Conservation (phyloP, 352 stramenopile genomes). For the Globisporangium yorkense region DNA sequence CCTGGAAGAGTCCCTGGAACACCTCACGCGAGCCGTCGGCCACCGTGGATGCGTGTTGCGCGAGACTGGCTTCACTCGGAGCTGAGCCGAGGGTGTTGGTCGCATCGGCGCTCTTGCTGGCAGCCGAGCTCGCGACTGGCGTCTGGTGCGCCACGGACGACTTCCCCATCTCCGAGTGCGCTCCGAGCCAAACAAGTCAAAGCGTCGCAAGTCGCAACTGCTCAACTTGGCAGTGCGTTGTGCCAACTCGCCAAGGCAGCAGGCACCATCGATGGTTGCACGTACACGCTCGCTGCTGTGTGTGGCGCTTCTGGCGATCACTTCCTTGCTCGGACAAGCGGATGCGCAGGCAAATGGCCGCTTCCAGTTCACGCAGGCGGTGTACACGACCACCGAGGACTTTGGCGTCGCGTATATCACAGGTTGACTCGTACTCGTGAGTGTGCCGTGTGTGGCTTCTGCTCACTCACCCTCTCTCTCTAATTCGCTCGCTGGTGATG, state of each 20-base stretch:
- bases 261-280: background rate
- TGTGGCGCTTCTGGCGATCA: background rate
- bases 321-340: background rate
- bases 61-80: background rate
- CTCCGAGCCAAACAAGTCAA: background rate
- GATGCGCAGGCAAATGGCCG: conserved; percentile 22
- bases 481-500: background rate
- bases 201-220: background rate
- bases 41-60: background rate
- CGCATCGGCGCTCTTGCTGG: no score
- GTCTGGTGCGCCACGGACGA: conserved; percentile 15
- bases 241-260: background rate
- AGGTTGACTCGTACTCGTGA: conserved; percentile 9
- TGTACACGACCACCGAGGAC: conserved; percentile 52
- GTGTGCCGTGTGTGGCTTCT: background rate
- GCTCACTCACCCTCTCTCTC: background rate
- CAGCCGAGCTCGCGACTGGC: background rate
- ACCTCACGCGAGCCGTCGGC: conserved; percentile 34
- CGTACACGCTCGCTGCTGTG: background rate
- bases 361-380: conserved; percentile 52
- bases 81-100: background rate
- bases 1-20: conserved; percentile 67
- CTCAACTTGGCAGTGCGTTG: background rate
- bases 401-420: conserved; percentile 62
- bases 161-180: conserved; percentile 20